These are phyloP conservation scores for Lachnellula cervina DNA, from an alignment of 2,329 filamentous ascomycete species.

Conservation along the genomic window DNA sequence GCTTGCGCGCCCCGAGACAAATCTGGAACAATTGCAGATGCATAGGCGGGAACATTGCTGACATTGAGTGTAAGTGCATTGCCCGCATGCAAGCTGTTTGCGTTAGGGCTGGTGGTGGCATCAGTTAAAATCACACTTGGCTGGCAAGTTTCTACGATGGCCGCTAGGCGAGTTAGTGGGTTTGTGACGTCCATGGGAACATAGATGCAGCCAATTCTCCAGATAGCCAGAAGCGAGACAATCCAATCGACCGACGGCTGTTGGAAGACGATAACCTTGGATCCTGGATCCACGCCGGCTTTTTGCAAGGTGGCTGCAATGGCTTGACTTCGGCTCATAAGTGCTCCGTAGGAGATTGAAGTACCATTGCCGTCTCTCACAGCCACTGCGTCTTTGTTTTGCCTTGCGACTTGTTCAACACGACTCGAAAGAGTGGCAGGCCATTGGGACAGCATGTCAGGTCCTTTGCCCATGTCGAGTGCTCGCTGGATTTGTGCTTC, in stretches of 20 bases:
- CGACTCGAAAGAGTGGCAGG: slow-evolving; percentile 6
- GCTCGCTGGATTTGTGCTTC: slow-evolving; percentile 3
- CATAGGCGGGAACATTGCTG: slow-evolving; percentile 6
- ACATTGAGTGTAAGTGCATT: background rate
- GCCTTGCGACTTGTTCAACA: slow-evolving; percentile 2
- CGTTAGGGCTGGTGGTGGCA: slow-evolving; percentile 7
- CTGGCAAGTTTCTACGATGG: slow-evolving; percentile 27
- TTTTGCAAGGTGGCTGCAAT: slow-evolving; percentile 31
- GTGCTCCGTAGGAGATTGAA: slow-evolving; percentile 32
- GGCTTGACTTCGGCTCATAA: slow-evolving; percentile 30
- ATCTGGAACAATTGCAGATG: background rate
- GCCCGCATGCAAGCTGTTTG: slow-evolving; percentile 1
- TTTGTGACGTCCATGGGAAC: slow-evolving; percentile 38
- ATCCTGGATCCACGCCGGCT: slow-evolving; percentile 15
- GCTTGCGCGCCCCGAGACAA: background rate
- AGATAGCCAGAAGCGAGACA: slow-evolving; percentile 38
- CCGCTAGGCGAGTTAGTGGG: slow-evolving; percentile 29
- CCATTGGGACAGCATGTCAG: slow-evolving; percentile 7
- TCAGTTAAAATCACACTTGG: slow-evolving; percentile 27
- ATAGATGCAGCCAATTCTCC: slow-evolving; percentile 35
- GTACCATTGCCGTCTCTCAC: slow-evolving; percentile 8
- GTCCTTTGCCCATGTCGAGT: slow-evolving; percentile 7
- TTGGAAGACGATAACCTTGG: slow-evolving; percentile 37
- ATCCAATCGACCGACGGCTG: slow-evolving; percentile 34
- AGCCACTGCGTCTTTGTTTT: slow-evolving; percentile 2